Percentiles rank a stretch among this genome's conserved stretches.
These are phyloP conservation scores for Naegleria fowleri DNA, from an alignment of 208 protist species.

Conservation along the genomic window DNA sequence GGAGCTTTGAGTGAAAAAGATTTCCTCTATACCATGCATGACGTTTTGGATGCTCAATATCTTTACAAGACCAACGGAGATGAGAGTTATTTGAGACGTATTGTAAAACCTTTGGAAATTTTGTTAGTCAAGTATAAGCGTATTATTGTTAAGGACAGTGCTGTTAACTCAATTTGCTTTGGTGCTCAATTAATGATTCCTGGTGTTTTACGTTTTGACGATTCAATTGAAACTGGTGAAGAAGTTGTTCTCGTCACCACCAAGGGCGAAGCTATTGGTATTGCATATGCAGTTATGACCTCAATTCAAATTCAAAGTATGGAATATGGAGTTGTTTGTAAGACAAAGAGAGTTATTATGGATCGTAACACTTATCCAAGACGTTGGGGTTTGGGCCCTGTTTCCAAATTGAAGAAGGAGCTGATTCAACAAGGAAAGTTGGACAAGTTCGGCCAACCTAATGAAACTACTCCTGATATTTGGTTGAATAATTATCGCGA, in stretches of 20 bases:
- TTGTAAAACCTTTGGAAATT: slow-evolving; percentile 95
- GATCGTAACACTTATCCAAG: slow-evolving; percentile 98
- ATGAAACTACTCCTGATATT: slow-evolving; percentile 90
- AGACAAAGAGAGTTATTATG: slow-evolving; percentile 99
- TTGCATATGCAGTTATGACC: slow-evolving; percentile 97
- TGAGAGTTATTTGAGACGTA: slow-evolving; percentile 90
- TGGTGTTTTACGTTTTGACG: slow-evolving; percentile 93
- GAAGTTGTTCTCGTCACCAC: slow-evolving; percentile 98
- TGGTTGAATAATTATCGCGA: slow-evolving; percentile 85
- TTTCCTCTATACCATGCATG: slow-evolving; percentile 98
- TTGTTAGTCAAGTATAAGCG: slow-evolving; percentile 95
- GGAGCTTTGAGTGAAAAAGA: slow-evolving; percentile 88
- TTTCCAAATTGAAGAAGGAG: slow-evolving; percentile 90
- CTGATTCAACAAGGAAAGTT: slow-evolving; percentile 93
- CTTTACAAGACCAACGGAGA: slow-evolving; percentile 93
- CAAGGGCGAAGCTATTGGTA: slow-evolving; percentile 98
- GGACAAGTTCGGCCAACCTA: slow-evolving; percentile 95
- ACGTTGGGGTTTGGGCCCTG: slow-evolving; percentile 93
- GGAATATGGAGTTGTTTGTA: slow-evolving; percentile 94
- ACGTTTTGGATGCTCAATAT: slow-evolving; percentile 98
- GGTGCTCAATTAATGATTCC: slow-evolving; percentile 99
- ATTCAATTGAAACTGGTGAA: slow-evolving; percentile 91
- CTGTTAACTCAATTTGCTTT: slow-evolving; percentile 99
- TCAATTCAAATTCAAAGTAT: slow-evolving; percentile 89
- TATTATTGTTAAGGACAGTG: slow-evolving; percentile 98